These are phyloP conservation scores for Trichoderma sp. DNA, from an alignment of 2,329 filamentous ascomycete genomes.

Conservation along the genomic window DNA sequence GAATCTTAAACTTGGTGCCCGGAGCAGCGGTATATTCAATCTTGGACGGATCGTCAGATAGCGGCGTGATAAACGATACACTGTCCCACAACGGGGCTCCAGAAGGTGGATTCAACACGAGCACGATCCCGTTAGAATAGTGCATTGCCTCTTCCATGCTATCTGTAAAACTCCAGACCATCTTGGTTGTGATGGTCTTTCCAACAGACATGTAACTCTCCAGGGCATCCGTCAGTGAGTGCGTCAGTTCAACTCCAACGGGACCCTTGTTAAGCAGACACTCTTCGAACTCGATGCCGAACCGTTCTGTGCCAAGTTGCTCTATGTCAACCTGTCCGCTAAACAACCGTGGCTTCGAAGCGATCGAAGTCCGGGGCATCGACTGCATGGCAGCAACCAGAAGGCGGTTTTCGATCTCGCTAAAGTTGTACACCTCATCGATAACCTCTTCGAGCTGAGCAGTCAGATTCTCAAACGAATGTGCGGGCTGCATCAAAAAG, in stretches of 20 bases:
- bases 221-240: slow-evolving; percentile 1
- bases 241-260: not conserved
- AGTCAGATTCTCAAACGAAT: slow-evolving; percentile 7
- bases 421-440: slow-evolving; percentile 6
- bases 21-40: slow-evolving; percentile 9
- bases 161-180: slow-evolving; percentile 20
- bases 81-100: slow-evolving; percentile 13
- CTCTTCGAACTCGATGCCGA: slow-evolving; percentile 16
- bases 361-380: slow-evolving; percentile 10
- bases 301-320: slow-evolving; percentile 5
- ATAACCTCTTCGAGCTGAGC: slow-evolving; percentile 1
- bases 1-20: slow-evolving; percentile 8
- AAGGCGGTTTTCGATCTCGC: slow-evolving; percentile 14
- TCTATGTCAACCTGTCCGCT: slow-evolving; percentile 19
- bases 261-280: slow-evolving; percentile 14
- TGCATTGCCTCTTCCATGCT: slow-evolving; percentile 7
- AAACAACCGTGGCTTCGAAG: slow-evolving; percentile 7
- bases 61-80: slow-evolving; percentile 7
- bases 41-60: slow-evolving; percentile 15
- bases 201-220: slow-evolving; percentile 9
- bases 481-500: slow-evolving; percentile 16
- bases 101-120: not conserved
- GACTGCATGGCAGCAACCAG: slow-evolving; percentile 7
- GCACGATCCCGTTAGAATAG: slow-evolving; percentile 18
- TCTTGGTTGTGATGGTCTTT: slow-evolving; percentile 14